Conservation (phyloP, 2,329 filamentous ascomycete genomes). For the Fusarium mangiferae region DNA sequence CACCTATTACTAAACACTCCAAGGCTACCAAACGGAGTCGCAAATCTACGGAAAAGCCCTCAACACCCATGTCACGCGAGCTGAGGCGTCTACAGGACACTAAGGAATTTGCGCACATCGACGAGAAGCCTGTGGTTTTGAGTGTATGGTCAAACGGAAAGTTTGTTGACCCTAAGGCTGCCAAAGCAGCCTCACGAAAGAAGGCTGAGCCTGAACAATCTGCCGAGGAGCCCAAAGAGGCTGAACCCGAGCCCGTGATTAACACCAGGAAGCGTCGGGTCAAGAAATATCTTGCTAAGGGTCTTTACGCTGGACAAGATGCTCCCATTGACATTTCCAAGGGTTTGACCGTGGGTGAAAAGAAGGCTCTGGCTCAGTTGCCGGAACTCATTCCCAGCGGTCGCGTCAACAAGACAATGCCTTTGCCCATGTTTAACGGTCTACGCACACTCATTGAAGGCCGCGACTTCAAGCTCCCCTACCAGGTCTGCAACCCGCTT, state of each 20-base stretch:
- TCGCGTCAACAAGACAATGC: constrained; percentile 69
- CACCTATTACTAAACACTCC: constrained; percentile 59
- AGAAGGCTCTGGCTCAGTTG: constrained; percentile 60
- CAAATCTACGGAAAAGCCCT: constrained; percentile 61
- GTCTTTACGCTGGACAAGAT: constrained; percentile 87
- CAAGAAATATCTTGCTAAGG: constrained; percentile 85
- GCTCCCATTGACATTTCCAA: constrained; percentile 58
- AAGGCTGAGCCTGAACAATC: constrained; percentile 45
- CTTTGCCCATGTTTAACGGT: constrained; percentile 82
- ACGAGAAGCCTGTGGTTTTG: constrained; percentile 65
- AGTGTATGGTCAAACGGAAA: constrained; percentile 75
- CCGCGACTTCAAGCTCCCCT: constrained; percentile 88
- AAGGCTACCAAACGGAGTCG: constrained; percentile 70
- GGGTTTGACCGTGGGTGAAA: constrained; percentile 62
- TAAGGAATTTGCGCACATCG: constrained; percentile 69
- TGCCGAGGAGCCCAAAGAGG: constrained; percentile 38
- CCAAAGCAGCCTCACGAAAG: constrained; percentile 52
- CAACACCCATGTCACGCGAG: constrained; percentile 65
- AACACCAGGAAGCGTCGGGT: constrained; percentile 57
- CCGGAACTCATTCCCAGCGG: constrained; percentile 59
- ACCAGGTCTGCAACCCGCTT: constrained; percentile 87
- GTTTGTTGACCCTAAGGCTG: constrained; percentile 60
- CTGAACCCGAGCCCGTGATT: constrained; percentile 53
- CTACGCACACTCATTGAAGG: constrained; percentile 76
- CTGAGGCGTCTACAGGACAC: constrained; percentile 69